phyloP scores from a whole-genome alignment of 2,329 filamentous ascomycete species.

The Ophiostoma sp. region DNA sequence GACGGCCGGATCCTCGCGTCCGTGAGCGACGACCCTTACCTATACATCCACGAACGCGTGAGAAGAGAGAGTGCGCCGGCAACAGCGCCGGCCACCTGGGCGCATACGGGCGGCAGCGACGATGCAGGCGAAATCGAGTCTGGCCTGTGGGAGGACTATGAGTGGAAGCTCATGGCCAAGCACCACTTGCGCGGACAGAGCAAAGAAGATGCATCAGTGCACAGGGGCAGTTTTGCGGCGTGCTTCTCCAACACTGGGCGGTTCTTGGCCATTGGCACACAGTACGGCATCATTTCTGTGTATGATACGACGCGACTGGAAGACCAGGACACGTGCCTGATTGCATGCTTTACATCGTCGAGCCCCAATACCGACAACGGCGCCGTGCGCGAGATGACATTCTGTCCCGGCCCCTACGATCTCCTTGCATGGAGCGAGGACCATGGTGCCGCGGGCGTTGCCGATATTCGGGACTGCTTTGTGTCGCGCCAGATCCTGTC shows the following conservation, averaged over 20 bases:
- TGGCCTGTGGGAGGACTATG: constrained; percentile 32
- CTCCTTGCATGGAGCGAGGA: constrained; percentile 93
- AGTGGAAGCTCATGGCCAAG: constrained; percentile 49
- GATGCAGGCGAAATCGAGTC: constrained; percentile 24
- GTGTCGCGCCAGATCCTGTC: constrained; percentile 63
- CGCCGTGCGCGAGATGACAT: constrained; percentile 84
- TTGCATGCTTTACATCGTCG: constrained; percentile 74
- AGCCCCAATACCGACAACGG: constrained; percentile 65
- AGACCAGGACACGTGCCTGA: constrained; percentile 52
- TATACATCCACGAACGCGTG: constrained; percentile 70
- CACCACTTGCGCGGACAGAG: constrained; percentile 56
- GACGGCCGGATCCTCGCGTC: constrained; percentile 75
- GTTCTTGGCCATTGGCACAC: constrained; percentile 70
- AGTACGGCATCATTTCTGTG: constrained; percentile 73
- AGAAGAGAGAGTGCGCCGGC: constrained; percentile 33
- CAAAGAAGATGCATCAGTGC: constrained; percentile 49
- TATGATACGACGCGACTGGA: constrained; percentile 55
- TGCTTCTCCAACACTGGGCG: constrained; percentile 68
- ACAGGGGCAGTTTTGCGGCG: constrained; percentile 68
- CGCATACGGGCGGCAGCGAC: constrained; percentile 20
- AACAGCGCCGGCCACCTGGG: background rate
- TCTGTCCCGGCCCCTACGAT: constrained; percentile 84
- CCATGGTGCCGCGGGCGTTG: constrained; percentile 67
- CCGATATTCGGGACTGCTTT: constrained; percentile 65
- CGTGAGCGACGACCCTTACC: constrained; percentile 79